Percentiles rank a stretch among this genome's conserved stretches.
Conservation (phyloP, 441 rosid species). For the Hura crepitans region DNA sequence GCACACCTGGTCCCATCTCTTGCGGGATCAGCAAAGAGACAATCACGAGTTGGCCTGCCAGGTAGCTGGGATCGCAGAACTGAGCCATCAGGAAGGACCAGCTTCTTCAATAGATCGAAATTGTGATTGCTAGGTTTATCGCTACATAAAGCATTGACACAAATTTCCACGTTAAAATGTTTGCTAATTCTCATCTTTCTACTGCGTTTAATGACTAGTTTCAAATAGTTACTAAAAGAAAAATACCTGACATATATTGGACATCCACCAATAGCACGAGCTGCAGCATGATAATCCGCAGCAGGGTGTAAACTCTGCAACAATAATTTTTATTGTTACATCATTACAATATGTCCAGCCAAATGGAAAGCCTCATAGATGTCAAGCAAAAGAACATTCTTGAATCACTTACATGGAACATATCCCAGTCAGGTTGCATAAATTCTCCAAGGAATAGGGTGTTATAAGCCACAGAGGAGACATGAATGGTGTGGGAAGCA, state of each 20-base stretch:
- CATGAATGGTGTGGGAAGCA: conserved; percentile 89
- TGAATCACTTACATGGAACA: conserved; percentile 78
- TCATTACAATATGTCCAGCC: neutral
- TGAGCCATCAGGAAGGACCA: conserved; percentile 90
- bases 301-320: conserved; percentile 84
- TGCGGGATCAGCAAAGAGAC: conserved; percentile 79
- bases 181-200: neutral
- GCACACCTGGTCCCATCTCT: conserved; percentile 72
- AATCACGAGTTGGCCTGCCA: conserved; percentile 92
- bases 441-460: conserved; percentile 87
- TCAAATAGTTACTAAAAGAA: too few relatives aligned
- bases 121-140: conserved; percentile 93
- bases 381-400: neutral
- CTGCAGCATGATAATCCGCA: conserved; percentile 90
- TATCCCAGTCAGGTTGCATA: conserved; percentile 98
- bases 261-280: conserved; percentile 90
- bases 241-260: conserved; percentile 86
- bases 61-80: conserved; percentile 80
- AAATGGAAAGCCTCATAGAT: neutral
- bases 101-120: conserved; percentile 67
- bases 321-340: conserved; percentile 5
- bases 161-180: conserved; percentile 18
- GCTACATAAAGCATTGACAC: conserved; percentile 32
- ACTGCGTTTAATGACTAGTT: neutral
- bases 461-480: conserved; percentile 88